Evolutionary conservation across 1,139 yeast genomes (phyloP), one percentile per base, ranked within the genome.

Genomic region (Blastobotrys aristatus): DNA sequence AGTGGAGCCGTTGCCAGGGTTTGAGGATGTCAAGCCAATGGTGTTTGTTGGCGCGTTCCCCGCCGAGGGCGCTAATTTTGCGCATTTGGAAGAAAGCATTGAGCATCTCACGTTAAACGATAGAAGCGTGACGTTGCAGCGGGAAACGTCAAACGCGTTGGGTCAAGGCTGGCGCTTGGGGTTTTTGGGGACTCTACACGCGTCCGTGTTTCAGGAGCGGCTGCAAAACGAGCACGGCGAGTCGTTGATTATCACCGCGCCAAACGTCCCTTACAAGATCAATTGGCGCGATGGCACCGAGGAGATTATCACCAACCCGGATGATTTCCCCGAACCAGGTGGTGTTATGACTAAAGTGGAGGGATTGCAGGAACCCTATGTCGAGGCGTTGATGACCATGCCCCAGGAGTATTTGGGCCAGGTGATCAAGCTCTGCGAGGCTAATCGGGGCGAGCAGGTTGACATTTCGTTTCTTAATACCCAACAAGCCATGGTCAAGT

Each of bases 121-220:
- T 63, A 77, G 97, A 58, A 84, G 96, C 1, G 97, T 92, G 2
- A 81, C 92, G 0, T 72, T 92, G 46, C 90, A 86, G 58, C 81
- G 90, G 59, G 97, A 92, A 59, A 86, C 96, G 0, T 89, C 97
- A 0, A 86, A 83, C 60, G 98, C 98, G 0, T 72, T 92, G 50
- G 98, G 98, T 0, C 90, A 90, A 59, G 98, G 98, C 27, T 92
- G 98, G 98, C 78, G 97, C 63, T 70, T 92, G 34, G 98, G 98
- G 0, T 92, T 92, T 61, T 70, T 92, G 41, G 98, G 98, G 0
- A 88, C 97, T 0, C 68, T 92, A 32, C 98, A 92, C 71, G 97
- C 97, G 0, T 83, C 95, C 17, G 97, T 92, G 1, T 92, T 92
- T 66, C 84, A 86, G 57, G 97, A 92, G 59, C 71, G 98, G 46